Evolutionary conservation across 2,329 filamentous ascomycete species (phyloP), one percentile per base, ranked within the genome.

Genomic region (Trichophyton verrucosum): DNA sequence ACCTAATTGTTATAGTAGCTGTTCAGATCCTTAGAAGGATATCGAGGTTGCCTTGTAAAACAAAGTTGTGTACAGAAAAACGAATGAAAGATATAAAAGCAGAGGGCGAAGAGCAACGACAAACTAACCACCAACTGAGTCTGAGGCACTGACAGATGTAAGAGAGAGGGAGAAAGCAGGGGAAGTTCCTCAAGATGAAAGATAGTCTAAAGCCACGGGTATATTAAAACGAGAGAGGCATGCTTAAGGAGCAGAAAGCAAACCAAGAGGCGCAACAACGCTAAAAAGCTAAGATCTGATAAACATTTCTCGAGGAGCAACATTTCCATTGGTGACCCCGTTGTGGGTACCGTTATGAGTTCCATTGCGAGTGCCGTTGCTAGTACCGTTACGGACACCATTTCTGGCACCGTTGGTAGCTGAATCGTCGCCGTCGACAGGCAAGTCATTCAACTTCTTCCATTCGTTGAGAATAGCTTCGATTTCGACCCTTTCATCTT

Each of bases 391-490:
- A 1, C 33, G 33, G 13, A 11, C 22, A 8, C 30, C 38, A 15
- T 42, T 60, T n/a, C 56, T 61, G 59, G 22, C 61, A 51, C 27
- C 61, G 47, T 59, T 63, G 8, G 33, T 60, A 11, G n/a, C 27
- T 36, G 51, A 20, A 55, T 3, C 51, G n/a, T 33, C n/a, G 27
- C 27, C 27, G n/a, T 20, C 66, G 47, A 63, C 68, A 40, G 63
- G 65, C 30, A 59, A 61, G 17, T 59, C 65, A 59, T 64, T 65
- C 57, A 67, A 64, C 38, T 66, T 72, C 65, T 75, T 77, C 83
- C 83, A 86, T 68, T 84, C 82, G 13, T 78, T 76, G 24, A 86
- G 67, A 66, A 85, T 70, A 5, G 83, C 82, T 64, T 78, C 77
- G 17, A 83, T 77, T 70, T 86, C 83, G 44, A 76, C 76, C 62